A percentile compares a stretch with the other conserved stretches of the same genome.
phyloP scores from a whole-genome alignment of 306 rosid species.

The Adenanthera pavonina region DNA sequence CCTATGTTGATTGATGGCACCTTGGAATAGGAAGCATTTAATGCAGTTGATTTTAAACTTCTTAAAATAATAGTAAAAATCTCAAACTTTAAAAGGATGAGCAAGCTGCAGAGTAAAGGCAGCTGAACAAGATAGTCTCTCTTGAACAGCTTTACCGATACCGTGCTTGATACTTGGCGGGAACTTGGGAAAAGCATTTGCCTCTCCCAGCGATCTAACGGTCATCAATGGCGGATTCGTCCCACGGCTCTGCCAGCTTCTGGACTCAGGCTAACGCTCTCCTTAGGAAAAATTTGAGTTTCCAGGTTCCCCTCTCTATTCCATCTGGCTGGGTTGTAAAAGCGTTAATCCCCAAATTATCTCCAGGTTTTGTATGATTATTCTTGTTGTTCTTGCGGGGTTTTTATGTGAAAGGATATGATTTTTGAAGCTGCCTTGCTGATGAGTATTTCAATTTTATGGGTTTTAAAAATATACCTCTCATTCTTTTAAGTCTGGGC shows the following conservation, averaged over 20 bases:
- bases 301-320: slow-evolving; percentile 54
- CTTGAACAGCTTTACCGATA: background rate
- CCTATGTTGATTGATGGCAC: too few relatives aligned
- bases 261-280: slow-evolving; percentile 90
- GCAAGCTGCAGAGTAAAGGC: background rate
- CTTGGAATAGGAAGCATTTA: too few relatives aligned
- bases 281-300: slow-evolving; percentile 79
- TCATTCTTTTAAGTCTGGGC: background rate
- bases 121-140: background rate
- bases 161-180: background rate
- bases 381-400: background rate
- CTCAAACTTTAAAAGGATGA: too few relatives aligned
- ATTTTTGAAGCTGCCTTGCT: too few relatives aligned
- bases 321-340: background rate
- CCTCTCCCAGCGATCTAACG: too few relatives aligned
- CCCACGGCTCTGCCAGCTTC: slow-evolving; percentile 66
- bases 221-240: slow-evolving; percentile 2
- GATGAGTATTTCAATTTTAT: background rate
- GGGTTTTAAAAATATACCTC: background rate
- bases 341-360: background rate
- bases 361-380: too few relatives aligned
- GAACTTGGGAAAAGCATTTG: too few relatives aligned
- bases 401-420: background rate
- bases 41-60: too few relatives aligned
- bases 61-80: too few relatives aligned